Base-by-base conservation (phyloP, 139 green algal species). In the Limnomonas spitsbergensis region DNA sequence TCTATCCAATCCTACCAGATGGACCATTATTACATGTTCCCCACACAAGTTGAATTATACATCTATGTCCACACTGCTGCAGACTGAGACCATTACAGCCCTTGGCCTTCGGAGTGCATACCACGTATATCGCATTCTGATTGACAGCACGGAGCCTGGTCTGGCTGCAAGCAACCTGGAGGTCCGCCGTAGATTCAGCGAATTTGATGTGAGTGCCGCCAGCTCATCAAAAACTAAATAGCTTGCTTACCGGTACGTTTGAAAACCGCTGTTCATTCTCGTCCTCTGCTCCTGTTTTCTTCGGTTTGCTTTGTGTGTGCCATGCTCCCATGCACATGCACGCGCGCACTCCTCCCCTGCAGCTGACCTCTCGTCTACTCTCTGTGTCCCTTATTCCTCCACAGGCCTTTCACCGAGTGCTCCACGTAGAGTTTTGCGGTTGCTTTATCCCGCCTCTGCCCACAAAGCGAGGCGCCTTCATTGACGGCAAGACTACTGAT, bases 401-500 rank as follows among this genome's bases (percentile, higher is more conserved):
- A n/a, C 76, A 92, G 83, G 84, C 85, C 9, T 81, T 96, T 40
- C 86, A 91, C 38, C 88, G 93, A 67, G 54, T 94, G 70, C 82
- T 98, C 31, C 78, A 84, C 34, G 73, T 81, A 26, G 89, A 87
- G 36, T 90, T 95, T 75, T 81, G 89, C 1, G 95, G 95, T 38
- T 97, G 91, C 83, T 96, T 98, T 79, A 87, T 98, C 3, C 95
- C 95, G 34, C 93, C 92, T 0, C 81, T 96, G 61, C 95, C 95
- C 14, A 91, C 97, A 72, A 98, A 98, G 86, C n/a, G n/a, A n/a
- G n/a, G n/a, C n/a, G 92, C 88, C 79, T 87, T 90, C 34, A 82
- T 97, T 32, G 91, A 97, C 40, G 81, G 72, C n/a, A 84, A 83
- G 54, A 78, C 42, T 67, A 36, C 67, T 39, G 76, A 86, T 29